Base-by-base conservation (phyloP, 2,329 filamentous ascomycete species). In the Cercospora brassicicola region DNA sequence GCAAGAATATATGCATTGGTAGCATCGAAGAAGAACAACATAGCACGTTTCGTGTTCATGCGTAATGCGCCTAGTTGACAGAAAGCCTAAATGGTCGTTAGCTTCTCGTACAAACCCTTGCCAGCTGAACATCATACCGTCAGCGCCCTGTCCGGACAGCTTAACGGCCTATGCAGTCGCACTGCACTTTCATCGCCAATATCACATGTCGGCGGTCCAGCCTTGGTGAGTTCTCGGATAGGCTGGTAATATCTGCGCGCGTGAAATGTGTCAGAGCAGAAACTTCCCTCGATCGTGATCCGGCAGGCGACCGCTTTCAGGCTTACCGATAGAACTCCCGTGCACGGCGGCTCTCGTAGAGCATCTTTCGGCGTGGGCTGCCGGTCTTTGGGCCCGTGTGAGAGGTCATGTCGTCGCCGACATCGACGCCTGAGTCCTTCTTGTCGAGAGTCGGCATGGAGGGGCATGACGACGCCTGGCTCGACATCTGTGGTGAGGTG, bases 11-110 rank as follows among this genome's bases (percentile, higher is more conserved):
- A 85, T 72, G 86, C 84, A 15, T 79, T 80, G 2, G 78, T 76
- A 2, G 77, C 73, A 71, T 86, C 85, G 71, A 87, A 84, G 60
- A 87, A 78, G 67, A 84, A 86, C 4, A 87, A 81, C 80, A 87
- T 83, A 30, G 80, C 81, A 36, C 85, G 81, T 67, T 82, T 81
- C 42, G 81, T 80, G 11, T 81, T 78, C 53, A 86, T 77, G 0
- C 84, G 79, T 62, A 86, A 79, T 11, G 84, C 80, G 26, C 82
- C 84, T 31, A 88, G 78, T 73, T 88, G 86, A n/a, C 84, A 80
- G 68, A 84, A 82, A 4, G 82, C 81, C 82, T 31, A 33, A 39
- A 30, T 13, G 11, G n/a, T 15, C n/a, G 33, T 64, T 64, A 57
- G 51, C 51, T 64, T 26, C 51, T 45, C 11, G 4, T 36, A 56